Evolutionary conservation across 2,329 filamentous ascomycete genomes (phyloP).

Genomic region (Helotiales sp.): DNA sequence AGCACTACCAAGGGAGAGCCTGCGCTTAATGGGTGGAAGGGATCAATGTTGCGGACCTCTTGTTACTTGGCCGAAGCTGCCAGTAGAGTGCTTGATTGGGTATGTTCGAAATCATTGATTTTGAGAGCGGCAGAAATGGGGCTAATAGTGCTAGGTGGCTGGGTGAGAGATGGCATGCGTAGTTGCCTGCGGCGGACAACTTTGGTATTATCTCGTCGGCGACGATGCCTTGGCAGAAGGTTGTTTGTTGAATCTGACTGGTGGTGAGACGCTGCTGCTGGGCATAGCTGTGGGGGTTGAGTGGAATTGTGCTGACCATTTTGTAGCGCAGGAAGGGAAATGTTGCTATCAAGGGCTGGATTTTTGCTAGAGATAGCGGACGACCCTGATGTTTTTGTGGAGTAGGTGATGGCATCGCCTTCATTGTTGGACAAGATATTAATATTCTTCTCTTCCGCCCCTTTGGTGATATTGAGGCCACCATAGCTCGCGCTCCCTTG

Average conservation of each 20-base stretch:
- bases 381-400: conserved; percentile 22
- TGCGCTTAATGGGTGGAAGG: too few species aligned
- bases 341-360: conserved; percentile 23
- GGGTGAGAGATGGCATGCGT: conserved; percentile 21
- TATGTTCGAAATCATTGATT: conserved; percentile 18
- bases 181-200: conserved; percentile 24
- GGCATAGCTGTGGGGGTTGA: conserved; percentile 20
- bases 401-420: conserved; percentile 20
- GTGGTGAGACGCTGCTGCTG: conserved; percentile 18
- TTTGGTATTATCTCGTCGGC: conserved; percentile 24
- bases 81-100: conserved; percentile 16
- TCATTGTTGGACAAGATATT: conserved; percentile 19
- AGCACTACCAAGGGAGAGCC: too few species aligned
- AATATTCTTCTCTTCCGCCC: conserved; percentile 24
- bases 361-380: conserved; percentile 25
- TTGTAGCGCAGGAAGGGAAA: conserved; percentile 16
- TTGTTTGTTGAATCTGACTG: conserved; percentile 27
- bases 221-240: conserved; percentile 21
- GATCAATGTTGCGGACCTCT: conserved; percentile 21
- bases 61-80: conserved; percentile 21
- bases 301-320: conserved; percentile 16
- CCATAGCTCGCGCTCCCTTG: conserved; percentile 24
- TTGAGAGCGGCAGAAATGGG: conserved; percentile 26
- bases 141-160: conserved; percentile 21
- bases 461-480: conserved; percentile 26